These are phyloP conservation scores for Rhodosporidiobolus sp. DNA, from an alignment of 768 basidiomycete species.

Conservation along the genomic window DNA sequence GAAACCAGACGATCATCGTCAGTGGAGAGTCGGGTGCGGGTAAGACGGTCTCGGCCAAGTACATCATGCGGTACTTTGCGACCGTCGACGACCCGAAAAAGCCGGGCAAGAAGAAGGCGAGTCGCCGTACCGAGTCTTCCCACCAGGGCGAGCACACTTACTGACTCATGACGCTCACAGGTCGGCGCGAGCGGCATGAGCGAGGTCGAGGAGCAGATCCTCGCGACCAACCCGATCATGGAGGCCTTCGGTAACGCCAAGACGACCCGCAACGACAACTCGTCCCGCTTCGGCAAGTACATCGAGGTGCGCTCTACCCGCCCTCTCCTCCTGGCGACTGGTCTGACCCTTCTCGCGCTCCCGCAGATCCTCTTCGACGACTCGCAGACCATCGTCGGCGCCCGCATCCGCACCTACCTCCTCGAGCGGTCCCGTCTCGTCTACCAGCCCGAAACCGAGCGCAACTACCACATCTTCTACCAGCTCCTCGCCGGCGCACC, in stretches of 20 bases:
- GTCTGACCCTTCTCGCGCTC: not conserved
- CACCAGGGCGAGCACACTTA: too few relatives aligned
- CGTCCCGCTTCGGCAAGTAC: constrained; percentile 98
- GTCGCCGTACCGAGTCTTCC: not conserved
- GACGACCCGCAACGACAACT: constrained; percentile 98
- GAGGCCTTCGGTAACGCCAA: constrained; percentile 99
- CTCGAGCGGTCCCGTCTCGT: constrained; percentile 95
- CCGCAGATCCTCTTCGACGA: constrained; percentile 91
- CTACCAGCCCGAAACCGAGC: constrained; percentile 92
- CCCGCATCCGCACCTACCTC: constrained; percentile 96
- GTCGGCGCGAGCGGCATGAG: constrained; percentile 55
- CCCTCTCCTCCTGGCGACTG: not conserved
- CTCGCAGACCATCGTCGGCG: constrained; percentile 93
- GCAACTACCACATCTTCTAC: constrained; percentile 99
- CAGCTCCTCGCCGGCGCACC: constrained; percentile 97
- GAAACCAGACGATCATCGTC: constrained; percentile 98
- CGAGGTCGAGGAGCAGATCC: constrained; percentile 93
- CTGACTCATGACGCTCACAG: not conserved
- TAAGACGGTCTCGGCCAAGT: constrained; percentile 98
- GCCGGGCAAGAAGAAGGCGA: constrained; percentile 49
- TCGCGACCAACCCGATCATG: constrained; percentile 98
- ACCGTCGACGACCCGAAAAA: constrained; percentile 82
- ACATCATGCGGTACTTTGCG: constrained; percentile 98
- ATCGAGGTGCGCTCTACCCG: constrained; percentile 69
- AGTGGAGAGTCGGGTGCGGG: constrained; percentile 99